These are phyloP conservation scores for Prillingera fragicola DNA, from an alignment of 1,284 basidiomycete genomes.

Conservation along the genomic window DNA sequence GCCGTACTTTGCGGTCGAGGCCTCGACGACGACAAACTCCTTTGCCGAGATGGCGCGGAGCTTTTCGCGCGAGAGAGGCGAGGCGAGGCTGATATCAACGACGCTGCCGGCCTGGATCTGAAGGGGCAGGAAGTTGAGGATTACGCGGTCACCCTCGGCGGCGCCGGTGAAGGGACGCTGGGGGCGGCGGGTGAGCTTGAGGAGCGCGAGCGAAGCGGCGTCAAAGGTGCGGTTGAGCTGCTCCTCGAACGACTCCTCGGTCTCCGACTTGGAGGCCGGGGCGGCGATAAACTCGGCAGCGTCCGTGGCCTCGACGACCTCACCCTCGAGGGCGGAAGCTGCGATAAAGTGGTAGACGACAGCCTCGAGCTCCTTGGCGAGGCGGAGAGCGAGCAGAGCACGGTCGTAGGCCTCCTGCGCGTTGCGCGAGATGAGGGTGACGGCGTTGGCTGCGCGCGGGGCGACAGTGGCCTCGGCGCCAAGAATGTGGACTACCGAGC, in stretches of 20 bases:
- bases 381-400: constrained; percentile 62
- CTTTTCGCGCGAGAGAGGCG: constrained; percentile 64
- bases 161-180: constrained; percentile 52
- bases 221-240: constrained; percentile 58
- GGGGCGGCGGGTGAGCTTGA: constrained; percentile 59
- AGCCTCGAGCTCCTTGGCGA: constrained; percentile 58
- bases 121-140: constrained; percentile 66
- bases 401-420: constrained; percentile 67
- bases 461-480: constrained; percentile 30
- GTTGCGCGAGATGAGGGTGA: constrained; percentile 60
- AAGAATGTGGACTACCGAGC: constrained; percentile 34
- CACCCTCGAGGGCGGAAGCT: constrained; percentile 46
- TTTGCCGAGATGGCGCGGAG: constrained; percentile 62
- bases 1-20: constrained; percentile 79
- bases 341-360: constrained; percentile 74
- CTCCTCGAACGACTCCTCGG: constrained; percentile 15
- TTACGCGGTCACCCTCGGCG: constrained; percentile 58
- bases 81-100: constrained; percentile 60
- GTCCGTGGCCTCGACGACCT: constrained; percentile 49
- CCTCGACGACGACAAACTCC: constrained; percentile 75
- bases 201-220: constrained; percentile 58
- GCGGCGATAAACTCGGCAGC: constrained; percentile 52
- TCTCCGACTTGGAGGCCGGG: constrained; percentile 1
- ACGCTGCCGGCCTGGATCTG: constrained; percentile 52
- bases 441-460: constrained; percentile 35